phyloP scores from a whole-genome alignment of 495 filamentous ascomycete genomes.

The Aspergillus wentii region DNA sequence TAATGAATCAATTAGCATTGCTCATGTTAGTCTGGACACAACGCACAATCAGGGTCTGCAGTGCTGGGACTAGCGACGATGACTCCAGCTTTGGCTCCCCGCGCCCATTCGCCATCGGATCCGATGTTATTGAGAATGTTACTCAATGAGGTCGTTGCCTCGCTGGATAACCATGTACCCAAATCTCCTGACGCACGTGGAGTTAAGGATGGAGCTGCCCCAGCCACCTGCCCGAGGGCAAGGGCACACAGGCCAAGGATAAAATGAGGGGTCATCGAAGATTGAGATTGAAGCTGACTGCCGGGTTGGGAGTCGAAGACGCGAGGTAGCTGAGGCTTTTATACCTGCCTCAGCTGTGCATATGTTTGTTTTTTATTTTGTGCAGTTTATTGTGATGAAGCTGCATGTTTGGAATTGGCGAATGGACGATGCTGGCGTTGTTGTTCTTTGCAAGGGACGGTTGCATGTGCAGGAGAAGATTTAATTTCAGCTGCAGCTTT shows the following conservation, averaged over 20 bases:
- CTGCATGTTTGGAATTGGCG: no score
- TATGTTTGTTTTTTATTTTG: no score
- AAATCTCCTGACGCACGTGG: neutral
- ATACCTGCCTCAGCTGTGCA: no score
- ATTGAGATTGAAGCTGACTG: no score
- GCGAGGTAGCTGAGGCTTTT: no score
- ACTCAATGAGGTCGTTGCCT: conserved; percentile 45
- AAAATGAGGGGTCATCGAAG: neutral
- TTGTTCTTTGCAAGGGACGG: no score
- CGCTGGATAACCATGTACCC: conserved; percentile 48
- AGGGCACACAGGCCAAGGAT: neutral
- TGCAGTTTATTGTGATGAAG: no score
- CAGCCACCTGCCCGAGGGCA: neutral
- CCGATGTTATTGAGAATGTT: conserved; percentile 60
- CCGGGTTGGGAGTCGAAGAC: no score
- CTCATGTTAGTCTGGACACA: neutral
- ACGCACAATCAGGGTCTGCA: conserved; percentile 56
- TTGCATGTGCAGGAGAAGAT: no score
- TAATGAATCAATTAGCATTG: no score
- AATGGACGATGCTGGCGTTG: no score
- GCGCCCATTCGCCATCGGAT: conserved; percentile 40
- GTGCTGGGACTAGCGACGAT: conserved; percentile 61
- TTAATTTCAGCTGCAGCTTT: no score
- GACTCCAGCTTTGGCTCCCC: conserved; percentile 44
- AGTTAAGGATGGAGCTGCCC: neutral